Conservation (phyloP, 2,329 filamentous ascomycete species). For the Aspergillus sergii region DNA sequence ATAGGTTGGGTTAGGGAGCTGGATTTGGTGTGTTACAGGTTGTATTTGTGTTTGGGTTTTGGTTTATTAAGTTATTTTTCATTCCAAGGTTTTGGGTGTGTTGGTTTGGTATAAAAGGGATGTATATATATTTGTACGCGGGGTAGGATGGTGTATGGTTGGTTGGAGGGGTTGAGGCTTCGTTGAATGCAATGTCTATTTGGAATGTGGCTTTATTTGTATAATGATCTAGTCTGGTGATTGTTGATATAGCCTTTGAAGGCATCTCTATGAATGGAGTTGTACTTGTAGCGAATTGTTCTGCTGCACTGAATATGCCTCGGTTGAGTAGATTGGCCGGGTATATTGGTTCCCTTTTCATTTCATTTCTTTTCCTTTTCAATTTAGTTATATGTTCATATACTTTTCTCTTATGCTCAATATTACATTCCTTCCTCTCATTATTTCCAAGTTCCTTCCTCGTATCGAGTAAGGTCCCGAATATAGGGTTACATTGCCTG, state of each 20-base stretch:
- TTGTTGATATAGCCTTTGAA: not conserved
- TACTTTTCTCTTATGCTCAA: no score
- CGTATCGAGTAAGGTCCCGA: no score
- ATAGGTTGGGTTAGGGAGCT: not conserved
- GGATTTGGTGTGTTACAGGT: not conserved
- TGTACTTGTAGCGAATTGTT: not conserved
- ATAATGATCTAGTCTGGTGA: not conserved
- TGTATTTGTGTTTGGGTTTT: not conserved
- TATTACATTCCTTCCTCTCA: no score
- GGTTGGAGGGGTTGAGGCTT: not conserved
- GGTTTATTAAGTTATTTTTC: no score
- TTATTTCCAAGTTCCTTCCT: no score
- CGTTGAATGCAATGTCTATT: not conserved
- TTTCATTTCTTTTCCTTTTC: no score
- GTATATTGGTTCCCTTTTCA: not conserved
- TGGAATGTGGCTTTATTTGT: not conserved
- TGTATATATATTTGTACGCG: no score
- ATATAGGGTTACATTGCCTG: no score
- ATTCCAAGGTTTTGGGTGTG: no score
- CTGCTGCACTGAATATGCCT: not conserved
- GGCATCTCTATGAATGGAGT: not conserved
- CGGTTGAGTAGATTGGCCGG: not conserved
- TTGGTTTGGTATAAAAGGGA: no score
- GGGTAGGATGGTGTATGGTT: no score
- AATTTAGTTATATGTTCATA: no score